Evolutionary conservation across 2,329 filamentous ascomycete genomes (phyloP).

Genomic region (Pseudopyricularia javanii): DNA sequence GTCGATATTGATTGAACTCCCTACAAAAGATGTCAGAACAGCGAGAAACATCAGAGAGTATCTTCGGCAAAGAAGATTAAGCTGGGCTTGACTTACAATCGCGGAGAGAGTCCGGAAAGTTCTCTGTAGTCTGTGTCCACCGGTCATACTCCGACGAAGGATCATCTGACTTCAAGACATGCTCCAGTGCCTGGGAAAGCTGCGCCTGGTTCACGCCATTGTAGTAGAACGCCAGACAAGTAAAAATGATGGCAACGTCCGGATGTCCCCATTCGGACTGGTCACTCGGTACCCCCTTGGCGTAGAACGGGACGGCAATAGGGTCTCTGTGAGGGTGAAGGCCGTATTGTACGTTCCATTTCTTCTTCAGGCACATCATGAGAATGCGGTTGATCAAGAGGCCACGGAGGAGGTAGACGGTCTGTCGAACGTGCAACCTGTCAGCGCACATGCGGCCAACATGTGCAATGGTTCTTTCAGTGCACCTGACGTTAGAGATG

Average conservation of each 20-base stretch:
- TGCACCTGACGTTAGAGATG: not conserved
- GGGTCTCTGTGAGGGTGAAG: conserved; percentile 40
- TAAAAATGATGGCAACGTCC: conserved; percentile 52
- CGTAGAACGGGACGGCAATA: conserved; percentile 54
- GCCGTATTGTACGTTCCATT: conserved; percentile 57
- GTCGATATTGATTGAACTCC: conserved; percentile 44
- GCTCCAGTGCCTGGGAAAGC: conserved; percentile 32
- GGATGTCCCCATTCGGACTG: conserved; percentile 56
- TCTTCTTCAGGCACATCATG: conserved; percentile 44
- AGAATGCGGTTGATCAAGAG: conserved; percentile 49
- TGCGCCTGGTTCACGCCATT: conserved; percentile 37
- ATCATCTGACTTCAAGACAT: conserved; percentile 42
- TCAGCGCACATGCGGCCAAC: conserved; percentile 14
- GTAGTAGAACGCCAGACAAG: conserved; percentile 57
- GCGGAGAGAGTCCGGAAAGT: conserved; percentile 30
- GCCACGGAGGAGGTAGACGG: conserved; percentile 47
- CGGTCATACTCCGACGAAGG: conserved; percentile 42
- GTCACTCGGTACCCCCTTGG: conserved; percentile 51
- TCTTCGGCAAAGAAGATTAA: not conserved
- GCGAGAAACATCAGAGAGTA: not conserved
- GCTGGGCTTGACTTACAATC: conserved; percentile 21
- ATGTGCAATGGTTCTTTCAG: not conserved
- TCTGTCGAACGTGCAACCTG: conserved; percentile 15
- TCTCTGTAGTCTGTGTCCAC: conserved; percentile 26
- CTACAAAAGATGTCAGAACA: not conserved